Evolutionary conservation across 225 moss, liverwort and hornwort genomes (phyloP).

Genomic region (Physcomitrellopsis africana): DNA sequence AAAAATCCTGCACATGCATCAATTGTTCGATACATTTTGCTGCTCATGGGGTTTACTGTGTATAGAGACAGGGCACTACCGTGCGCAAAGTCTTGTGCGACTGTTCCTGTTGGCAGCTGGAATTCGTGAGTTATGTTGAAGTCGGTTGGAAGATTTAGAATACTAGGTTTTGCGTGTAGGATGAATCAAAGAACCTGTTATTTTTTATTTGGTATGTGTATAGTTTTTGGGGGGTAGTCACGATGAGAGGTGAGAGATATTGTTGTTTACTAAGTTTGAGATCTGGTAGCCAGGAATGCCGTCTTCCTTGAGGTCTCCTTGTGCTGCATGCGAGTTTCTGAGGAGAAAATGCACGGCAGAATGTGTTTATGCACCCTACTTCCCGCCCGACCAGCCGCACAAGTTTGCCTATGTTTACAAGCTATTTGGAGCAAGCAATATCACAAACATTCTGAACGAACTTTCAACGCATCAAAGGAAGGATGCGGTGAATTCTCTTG

Average conservation of each 20-base stretch:
- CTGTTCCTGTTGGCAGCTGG: slow-evolving; percentile 25
- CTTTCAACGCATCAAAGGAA: slow-evolving; percentile 87
- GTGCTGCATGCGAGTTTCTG: too few species aligned
- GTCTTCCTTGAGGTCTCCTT: too few species aligned
- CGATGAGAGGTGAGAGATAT: not conserved
- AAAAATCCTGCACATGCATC: too few species aligned
- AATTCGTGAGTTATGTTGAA: slow-evolving; percentile 3
- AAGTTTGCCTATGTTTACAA: too few species aligned
- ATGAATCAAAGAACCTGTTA: slow-evolving; percentile 1
- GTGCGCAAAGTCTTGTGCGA: not conserved
- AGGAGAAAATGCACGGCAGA: too few species aligned
- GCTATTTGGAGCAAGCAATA: too few species aligned
- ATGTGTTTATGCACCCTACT: too few species aligned
- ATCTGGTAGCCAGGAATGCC: slow-evolving; percentile 52
- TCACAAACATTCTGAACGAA: slow-evolving; percentile 85
- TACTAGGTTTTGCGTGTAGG: not conserved
- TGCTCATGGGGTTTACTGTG: slow-evolving; percentile 33
- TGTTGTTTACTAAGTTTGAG: slow-evolving; percentile 40
- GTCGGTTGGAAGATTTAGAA: slow-evolving; percentile 38
- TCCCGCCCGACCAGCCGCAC: too few species aligned
- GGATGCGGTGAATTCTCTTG: slow-evolving; percentile 94
- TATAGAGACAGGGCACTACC: too few species aligned
- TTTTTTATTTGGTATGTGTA: not conserved
- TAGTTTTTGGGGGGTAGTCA: too few species aligned
- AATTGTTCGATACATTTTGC: too few species aligned